A percentile compares a stretch with the other conserved stretches of the same genome.
Evolutionary conservation across 352 stramenopile species (phyloP).

Genomic region (Pythium utonaiense): DNA sequence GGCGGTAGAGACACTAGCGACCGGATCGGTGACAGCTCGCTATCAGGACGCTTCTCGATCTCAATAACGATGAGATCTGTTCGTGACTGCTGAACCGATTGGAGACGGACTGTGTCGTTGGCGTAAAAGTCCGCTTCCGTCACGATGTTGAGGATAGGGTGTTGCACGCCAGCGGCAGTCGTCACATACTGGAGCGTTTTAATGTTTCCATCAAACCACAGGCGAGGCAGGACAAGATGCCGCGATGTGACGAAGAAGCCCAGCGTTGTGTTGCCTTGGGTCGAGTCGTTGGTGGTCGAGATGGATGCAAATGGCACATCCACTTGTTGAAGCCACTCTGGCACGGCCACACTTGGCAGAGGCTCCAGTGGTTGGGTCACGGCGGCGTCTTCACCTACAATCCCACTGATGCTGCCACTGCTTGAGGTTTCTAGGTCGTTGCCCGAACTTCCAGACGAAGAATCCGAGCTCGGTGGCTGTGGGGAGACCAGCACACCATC

Average conservation of each 20-base stretch:
- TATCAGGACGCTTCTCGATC: not conserved
- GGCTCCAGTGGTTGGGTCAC: not conserved
- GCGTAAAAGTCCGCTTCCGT: slow-evolving; percentile 15
- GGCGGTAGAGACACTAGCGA: not conserved
- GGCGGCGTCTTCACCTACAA: too few species aligned
- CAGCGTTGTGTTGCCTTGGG: not conserved
- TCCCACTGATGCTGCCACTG: too few species aligned
- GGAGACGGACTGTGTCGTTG: not conserved
- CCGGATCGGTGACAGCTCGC: not conserved
- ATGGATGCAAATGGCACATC: not conserved
- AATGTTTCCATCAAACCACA: slow-evolving; percentile 8
- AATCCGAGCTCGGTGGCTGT: too few species aligned
- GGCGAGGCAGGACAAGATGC: slow-evolving; percentile 15
- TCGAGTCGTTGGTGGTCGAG: slow-evolving; percentile 5
- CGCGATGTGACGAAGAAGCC: slow-evolving; percentile 17
- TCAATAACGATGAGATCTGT: slow-evolving; percentile 17
- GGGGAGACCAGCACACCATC: too few species aligned
- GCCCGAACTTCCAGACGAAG: too few species aligned
- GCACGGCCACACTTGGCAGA: not conserved
- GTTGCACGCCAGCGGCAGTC: not conserved
- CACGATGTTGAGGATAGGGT: not conserved
- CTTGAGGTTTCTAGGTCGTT: too few species aligned
- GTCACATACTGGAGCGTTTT: slow-evolving; percentile 9
- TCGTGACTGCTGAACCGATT: not conserved
- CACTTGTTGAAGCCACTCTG: not conserved